A percentile compares a stretch with the other conserved stretches of the same genome.
phyloP scores from a whole-genome alignment of 2,329 filamentous ascomycete species.

The Shiraia sp. region DNA sequence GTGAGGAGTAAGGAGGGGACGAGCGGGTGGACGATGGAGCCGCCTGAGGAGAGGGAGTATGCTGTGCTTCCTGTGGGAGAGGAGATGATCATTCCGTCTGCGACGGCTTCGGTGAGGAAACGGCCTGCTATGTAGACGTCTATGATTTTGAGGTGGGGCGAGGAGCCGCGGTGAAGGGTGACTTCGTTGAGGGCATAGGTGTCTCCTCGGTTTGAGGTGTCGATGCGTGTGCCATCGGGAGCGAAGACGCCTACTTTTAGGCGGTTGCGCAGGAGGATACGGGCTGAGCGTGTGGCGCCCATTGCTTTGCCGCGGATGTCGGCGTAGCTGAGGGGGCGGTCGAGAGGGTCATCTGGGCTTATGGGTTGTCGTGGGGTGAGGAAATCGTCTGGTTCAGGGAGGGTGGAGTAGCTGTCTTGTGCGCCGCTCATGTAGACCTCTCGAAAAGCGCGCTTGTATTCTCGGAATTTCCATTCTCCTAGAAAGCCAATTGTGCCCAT shows the following conservation, averaged over 20 bases:
- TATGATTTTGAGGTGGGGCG: conserved; percentile 88
- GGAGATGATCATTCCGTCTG: conserved; percentile 91
- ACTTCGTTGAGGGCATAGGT: conserved; percentile 90
- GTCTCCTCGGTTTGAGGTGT: conserved; percentile 35
- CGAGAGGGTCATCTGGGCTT: conserved; percentile 59
- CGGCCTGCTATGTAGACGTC: conserved; percentile 88
- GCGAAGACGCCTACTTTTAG: conserved; percentile 86
- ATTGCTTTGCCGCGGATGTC: conserved; percentile 78
- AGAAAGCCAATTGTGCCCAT: conserved; percentile 96
- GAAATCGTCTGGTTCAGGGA: conserved; percentile 74
- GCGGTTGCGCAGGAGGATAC: conserved; percentile 83
- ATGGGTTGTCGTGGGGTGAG: conserved; percentile 67
- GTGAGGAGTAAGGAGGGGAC: conserved; percentile 88
- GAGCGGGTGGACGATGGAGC: conserved; percentile 90
- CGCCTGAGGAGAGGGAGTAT: conserved; percentile 90
- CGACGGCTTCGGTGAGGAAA: conserved; percentile 90
- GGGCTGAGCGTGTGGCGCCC: conserved; percentile 72
- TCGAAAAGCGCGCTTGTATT: conserved; percentile 89
- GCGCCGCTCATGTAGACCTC: conserved; percentile 88
- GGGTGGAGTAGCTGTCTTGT: conserved; percentile 51
- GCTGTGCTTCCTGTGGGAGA: conserved; percentile 95
- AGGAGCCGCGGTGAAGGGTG: conserved; percentile 85
- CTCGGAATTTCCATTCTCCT: conserved; percentile 93
- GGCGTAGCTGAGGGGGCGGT: conserved; percentile 61
- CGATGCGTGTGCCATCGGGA: conserved; percentile 60